Percentiles rank a stretch among this genome's conserved stretches.
These are phyloP conservation scores for Rhynchospora tenuis DNA, from an alignment of 176 grass and related monocot species.

Conservation along the genomic window DNA sequence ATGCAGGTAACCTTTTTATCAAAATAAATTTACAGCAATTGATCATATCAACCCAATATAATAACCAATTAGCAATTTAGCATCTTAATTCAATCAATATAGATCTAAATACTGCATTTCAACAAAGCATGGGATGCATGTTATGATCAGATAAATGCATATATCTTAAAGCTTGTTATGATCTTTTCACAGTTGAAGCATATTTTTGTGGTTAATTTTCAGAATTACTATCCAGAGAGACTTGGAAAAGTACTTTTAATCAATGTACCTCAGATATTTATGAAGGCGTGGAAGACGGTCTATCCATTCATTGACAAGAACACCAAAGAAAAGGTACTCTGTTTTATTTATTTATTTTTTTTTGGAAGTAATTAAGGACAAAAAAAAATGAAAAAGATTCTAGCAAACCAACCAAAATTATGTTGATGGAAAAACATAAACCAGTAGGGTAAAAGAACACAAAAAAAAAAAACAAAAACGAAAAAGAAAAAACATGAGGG, in stretches of 20 bases:
- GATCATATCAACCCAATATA: background rate
- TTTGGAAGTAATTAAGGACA: background rate
- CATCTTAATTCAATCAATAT: background rate
- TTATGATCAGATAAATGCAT: background rate
- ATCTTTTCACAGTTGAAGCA: background rate
- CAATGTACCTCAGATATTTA: conserved; percentile 67
- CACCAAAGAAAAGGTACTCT: conserved; percentile 57
- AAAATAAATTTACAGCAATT: background rate
- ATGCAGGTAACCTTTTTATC: conserved; percentile 44
- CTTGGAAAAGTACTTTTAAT: conserved; percentile 58
- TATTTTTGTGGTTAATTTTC: background rate
- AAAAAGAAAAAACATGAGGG: background rate
- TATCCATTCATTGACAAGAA: conserved; percentile 64
- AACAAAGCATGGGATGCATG: background rate
- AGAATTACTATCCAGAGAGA: conserved; percentile 74
- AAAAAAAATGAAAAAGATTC: background rate
- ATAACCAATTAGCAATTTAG: background rate
- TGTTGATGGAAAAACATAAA: background rate
- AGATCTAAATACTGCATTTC: background rate
- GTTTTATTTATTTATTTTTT: background rate
- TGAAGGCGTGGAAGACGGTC: conserved; percentile 74
- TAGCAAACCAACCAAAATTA: background rate
- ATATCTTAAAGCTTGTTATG: background rate
- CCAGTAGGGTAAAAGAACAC: background rate
- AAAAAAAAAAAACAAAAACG: background rate